Conservation (phyloP, 2,329 filamentous ascomycete genomes). For the Colletotrichum chlorophyti region DNA sequence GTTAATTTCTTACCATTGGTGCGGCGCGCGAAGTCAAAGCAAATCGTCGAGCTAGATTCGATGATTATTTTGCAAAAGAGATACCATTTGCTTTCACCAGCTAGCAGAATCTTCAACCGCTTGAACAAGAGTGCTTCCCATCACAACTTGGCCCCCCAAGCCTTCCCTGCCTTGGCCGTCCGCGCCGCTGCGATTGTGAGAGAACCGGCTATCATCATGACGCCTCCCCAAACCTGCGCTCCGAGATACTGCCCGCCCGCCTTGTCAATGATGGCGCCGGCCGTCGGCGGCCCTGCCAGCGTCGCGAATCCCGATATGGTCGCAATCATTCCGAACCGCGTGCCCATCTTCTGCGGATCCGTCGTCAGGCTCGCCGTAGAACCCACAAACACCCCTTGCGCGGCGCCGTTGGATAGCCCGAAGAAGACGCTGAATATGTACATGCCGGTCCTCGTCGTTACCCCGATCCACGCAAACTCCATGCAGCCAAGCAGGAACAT, state of each 20-base stretch:
- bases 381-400: conserved; percentile 49
- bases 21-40: neutral
- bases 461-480: conserved; percentile 62
- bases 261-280: conserved; percentile 51
- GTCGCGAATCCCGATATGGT: conserved; percentile 49
- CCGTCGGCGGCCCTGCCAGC: conserved; percentile 51
- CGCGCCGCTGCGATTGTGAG: conserved; percentile 41
- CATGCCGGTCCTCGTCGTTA: conserved; percentile 47
- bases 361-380: conserved; percentile 49
- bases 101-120: neutral
- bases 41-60: neutral
- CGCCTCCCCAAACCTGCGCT: conserved; percentile 55
- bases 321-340: conserved; percentile 53
- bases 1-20: neutral
- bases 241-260: conserved; percentile 47
- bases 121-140: too few relatives aligned
- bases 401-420: conserved; percentile 50
- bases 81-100: conserved; percentile 1
- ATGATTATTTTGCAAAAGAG: neutral
- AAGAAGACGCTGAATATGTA: conserved; percentile 52
- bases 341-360: conserved; percentile 52
- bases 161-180: conserved; percentile 43
- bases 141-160: conserved; percentile 43
- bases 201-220: conserved; percentile 44
- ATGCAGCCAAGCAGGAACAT: conserved; percentile 52